Percentiles rank a stretch among this genome's conserved stretches.
These are phyloP conservation scores for Geranium brycei DNA, from an alignment of 345 rosid species.

Conservation along the genomic window DNA sequence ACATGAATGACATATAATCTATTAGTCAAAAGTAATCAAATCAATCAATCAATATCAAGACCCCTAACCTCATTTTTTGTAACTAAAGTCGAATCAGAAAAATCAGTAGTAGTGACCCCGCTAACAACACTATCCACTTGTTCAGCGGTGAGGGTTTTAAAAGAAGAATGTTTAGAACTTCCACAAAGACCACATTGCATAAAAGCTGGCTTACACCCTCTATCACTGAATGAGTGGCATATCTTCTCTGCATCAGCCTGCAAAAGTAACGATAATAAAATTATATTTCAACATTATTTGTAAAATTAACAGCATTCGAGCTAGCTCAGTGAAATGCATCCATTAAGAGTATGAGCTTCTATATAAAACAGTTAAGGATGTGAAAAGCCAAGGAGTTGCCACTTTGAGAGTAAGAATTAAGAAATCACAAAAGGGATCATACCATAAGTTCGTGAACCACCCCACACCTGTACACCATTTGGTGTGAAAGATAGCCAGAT, in stretches of 20 bases:
- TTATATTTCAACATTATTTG: not conserved
- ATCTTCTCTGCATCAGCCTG: constrained; percentile 66
- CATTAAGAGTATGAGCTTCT: not conserved
- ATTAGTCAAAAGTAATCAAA: not conserved
- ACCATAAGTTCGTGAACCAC: constrained; percentile 66
- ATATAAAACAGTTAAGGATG: not conserved
- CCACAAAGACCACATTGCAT: constrained; percentile 41
- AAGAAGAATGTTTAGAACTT: constrained; percentile 43
- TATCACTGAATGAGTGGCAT: constrained; percentile 34
- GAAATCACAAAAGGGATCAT: constrained; percentile 13
- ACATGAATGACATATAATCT: not conserved
- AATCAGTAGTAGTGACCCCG: not conserved
- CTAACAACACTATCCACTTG: constrained; percentile 20
- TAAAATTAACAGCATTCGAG: not conserved
- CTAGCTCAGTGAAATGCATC: not conserved
- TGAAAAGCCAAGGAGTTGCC: not conserved
- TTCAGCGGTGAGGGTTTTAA: constrained; percentile 34
- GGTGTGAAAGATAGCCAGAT: constrained; percentile 69
- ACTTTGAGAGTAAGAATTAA: not conserved
- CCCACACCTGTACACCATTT: constrained; percentile 59
- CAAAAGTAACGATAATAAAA: constrained; percentile 9
- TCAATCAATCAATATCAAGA: not conserved
- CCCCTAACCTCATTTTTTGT: not conserved
- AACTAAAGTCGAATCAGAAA: not conserved
- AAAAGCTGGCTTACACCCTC: constrained; percentile 22